A percentile compares a stretch with the other conserved stretches of the same genome.
These are phyloP conservation scores for Cyclotella cryptica DNA, from an alignment of 108 stramenopile genomes.

Conservation along the genomic window DNA sequence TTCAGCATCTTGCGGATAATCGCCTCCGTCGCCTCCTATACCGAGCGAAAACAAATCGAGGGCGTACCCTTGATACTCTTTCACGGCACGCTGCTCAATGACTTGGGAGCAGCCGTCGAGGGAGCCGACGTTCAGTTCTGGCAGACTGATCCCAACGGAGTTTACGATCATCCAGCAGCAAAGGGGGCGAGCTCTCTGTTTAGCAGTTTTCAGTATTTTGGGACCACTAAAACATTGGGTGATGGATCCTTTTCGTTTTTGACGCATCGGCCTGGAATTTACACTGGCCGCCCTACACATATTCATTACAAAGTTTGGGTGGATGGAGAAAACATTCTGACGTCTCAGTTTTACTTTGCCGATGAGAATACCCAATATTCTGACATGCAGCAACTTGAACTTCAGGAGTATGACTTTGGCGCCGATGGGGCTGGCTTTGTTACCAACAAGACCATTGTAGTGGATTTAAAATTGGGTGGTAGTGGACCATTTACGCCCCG, in stretches of 20 bases:
- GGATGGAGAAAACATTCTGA: background rate
- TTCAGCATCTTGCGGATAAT: no score
- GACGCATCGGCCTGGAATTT: constrained; percentile 6
- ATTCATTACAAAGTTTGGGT: constrained; percentile 14
- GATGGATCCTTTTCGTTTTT: constrained; percentile 6
- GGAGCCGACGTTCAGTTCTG: constrained; percentile 9
- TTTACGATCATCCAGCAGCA: constrained; percentile 11
- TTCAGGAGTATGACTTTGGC: constrained; percentile 1
- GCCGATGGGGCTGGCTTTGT: background rate
- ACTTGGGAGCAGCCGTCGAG: background rate
- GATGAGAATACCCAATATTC: constrained; percentile 13
- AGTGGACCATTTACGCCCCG: constrained; percentile 3
- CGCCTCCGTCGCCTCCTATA: no score
- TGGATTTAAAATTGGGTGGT: constrained; percentile 10
- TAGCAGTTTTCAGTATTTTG: constrained; percentile 2
- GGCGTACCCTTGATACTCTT: constrained; percentile 5
- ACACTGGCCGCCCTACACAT: constrained; percentile 8
- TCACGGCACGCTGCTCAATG: background rate
- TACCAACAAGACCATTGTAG: constrained; percentile 9
- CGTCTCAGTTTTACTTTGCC: constrained; percentile 14
- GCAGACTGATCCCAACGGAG: constrained; percentile 8
- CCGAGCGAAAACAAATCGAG: background rate
- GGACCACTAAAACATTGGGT: background rate
- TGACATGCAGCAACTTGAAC: constrained; percentile 5
- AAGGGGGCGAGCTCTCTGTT: background rate